Percentiles rank a stretch among this genome's conserved stretches.
These are phyloP conservation scores for Trametes punicea DNA, from an alignment of 768 basidiomycete species.

Conservation along the genomic window DNA sequence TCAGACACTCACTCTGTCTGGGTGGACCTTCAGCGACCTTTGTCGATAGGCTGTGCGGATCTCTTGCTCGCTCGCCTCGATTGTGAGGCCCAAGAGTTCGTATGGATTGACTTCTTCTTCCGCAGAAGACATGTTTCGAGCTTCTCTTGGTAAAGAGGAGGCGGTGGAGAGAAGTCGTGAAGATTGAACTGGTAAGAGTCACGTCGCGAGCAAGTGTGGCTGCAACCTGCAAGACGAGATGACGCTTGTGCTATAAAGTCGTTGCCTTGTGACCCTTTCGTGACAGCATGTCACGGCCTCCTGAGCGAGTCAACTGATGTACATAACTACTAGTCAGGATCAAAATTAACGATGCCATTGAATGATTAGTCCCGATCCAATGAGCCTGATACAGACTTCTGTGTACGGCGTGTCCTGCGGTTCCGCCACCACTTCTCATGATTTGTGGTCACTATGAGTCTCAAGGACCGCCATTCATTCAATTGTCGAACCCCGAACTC, in stretches of 20 bases:
- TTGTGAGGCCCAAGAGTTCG: slow-evolving; percentile 58
- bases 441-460: no score
- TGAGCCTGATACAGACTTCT: no score
- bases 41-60: slow-evolving; percentile 78
- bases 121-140: slow-evolving; percentile 1
- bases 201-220: background rate
- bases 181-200: background rate
- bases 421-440: no score
- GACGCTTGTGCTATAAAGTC: background rate
- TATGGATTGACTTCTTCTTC: slow-evolving; percentile 73
- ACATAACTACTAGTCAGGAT: no score
- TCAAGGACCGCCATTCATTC: no score
- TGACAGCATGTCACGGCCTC: no score
- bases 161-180: background rate
- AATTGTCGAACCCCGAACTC: no score
- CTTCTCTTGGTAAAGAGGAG: background rate
- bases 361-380: no score
- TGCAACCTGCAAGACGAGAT: background rate
- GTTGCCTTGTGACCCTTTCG: no score
- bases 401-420: no score
- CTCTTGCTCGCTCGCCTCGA: slow-evolving; percentile 72
- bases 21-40: slow-evolving; percentile 81
- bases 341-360: no score
- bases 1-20: slow-evolving; percentile 62
- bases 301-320: no score